Base-by-base conservation (phyloP, 208 protist genomes). In the Sergeia podlipaevii region DNA sequence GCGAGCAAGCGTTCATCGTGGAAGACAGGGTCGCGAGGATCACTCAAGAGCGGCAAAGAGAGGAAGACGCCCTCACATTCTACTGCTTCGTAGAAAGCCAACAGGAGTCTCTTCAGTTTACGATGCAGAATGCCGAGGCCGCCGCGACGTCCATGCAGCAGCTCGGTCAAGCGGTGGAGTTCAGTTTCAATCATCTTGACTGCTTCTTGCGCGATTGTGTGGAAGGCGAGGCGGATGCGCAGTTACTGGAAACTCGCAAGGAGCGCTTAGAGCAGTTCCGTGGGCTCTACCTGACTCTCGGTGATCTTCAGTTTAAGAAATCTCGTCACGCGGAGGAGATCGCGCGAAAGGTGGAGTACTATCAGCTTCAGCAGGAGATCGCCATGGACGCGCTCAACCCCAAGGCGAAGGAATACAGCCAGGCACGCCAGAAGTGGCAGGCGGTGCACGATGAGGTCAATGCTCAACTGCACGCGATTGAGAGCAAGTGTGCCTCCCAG, bases 301-400 rank as follows among this genome's bases (percentile, higher is more conserved):
- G 87, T 3, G 87, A 94, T 51, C 65, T 89, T 42, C 74, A 83
- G 37, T 94, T 85, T 62, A 94, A 94, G 55, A 94, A 94, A 68
- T 63, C 82, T 5, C 77, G 82, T 23, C 81, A 90, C 51, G 55
- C 80, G 21, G 80, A 86, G 41, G 80, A 88, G 42, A 70, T 94
- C 0, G 63, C 86, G 10, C 85, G 90, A 56, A 89, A 89, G 46
- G 77, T 94, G 39, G 74, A 85, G 38, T 80, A 84, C 65, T 86
- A 86, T 59, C 68, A 75, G 17, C 70, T 90, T 10, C 83, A 94
- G 55, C 87, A 94, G 65, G 83, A 94, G 58, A 34, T 94, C 1
- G 82, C 83, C 1, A 91, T 94, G 83, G 87, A 94, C 33, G 78
- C 72, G 30, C 72, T 88, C 28, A 94, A 94, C 67, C 87, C 87